Conservation (phyloP, 1,284 basidiomycete genomes). For the Melampsora larici-populina region DNA sequence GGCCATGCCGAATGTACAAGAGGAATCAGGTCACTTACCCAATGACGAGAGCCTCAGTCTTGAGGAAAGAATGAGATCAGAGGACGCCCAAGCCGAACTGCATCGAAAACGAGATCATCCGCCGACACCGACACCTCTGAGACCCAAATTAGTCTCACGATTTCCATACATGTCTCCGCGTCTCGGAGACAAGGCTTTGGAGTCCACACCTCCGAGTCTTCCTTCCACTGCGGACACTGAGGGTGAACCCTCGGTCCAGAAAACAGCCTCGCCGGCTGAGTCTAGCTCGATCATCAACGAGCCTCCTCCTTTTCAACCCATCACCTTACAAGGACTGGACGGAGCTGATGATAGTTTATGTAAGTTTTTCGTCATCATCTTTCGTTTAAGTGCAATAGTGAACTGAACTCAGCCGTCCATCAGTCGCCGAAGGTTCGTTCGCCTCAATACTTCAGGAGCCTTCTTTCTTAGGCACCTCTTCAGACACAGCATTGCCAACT, state of each 20-base stretch:
- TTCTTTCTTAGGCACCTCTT: slow-evolving; percentile 20
- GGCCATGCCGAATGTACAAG: not conserved
- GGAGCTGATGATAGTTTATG: slow-evolving; percentile 32
- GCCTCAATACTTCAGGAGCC: slow-evolving; percentile 36
- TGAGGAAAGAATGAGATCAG: not conserved
- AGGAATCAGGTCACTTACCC: not conserved
- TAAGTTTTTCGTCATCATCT: slow-evolving; percentile 1
- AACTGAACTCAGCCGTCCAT: no score
- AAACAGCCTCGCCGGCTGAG: not conserved
- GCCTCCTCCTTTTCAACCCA: slow-evolving; percentile 11
- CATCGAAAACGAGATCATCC: not conserved
- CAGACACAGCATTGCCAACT: slow-evolving; percentile 17
- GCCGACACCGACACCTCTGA: not conserved
- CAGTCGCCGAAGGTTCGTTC: slow-evolving; percentile 34
- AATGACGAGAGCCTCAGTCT: not conserved
- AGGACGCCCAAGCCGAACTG: not conserved
- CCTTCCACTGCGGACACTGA: not conserved
- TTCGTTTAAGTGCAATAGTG: no score
- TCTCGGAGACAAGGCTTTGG: not conserved
- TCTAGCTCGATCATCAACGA: not conserved
- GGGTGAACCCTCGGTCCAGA: not conserved
- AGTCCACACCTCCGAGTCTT: not conserved
- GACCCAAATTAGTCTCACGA: slow-evolving; percentile 5
- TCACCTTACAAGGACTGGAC: slow-evolving; percentile 18
- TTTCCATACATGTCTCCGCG: slow-evolving; percentile 11